A percentile compares a stretch with the other conserved stretches of the same genome.
Evolutionary conservation across 352 stramenopile genomes (phyloP).

Genomic region (Globisporangium splendens): DNA sequence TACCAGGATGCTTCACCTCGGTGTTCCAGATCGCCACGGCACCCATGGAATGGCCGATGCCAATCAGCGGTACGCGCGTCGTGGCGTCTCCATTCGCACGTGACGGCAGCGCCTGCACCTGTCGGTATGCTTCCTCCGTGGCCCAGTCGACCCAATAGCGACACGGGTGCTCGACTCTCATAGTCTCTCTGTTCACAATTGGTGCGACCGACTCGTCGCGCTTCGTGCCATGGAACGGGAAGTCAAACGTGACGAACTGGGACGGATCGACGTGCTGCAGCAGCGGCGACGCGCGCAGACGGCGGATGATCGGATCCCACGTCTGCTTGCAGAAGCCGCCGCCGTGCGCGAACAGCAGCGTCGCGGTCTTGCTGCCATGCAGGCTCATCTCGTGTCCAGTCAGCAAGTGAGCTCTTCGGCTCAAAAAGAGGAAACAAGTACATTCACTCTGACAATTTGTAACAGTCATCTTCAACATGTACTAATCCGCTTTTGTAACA

Average conservation of each 20-base stretch:
- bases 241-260: conserved; percentile 34
- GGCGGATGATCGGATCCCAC: conserved; percentile 43
- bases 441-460: too few species aligned
- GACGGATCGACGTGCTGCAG: conserved; percentile 16
- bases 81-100: too few species aligned
- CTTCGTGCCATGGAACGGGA: conserved; percentile 48
- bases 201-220: conserved; percentile 32
- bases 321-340: conserved; percentile 47
- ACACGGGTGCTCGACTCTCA: conserved; percentile 32
- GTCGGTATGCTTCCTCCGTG: conserved; percentile 21
- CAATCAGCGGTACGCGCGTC: conserved; percentile 28
- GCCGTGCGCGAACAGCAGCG: conserved; percentile 40
- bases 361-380: conserved; percentile 1
- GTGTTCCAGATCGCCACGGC: conserved; percentile 32
- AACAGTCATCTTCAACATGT: too few species aligned
- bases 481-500: too few species aligned
- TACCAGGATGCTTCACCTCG: conserved; percentile 33
- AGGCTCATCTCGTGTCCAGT: neutral
- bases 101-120: conserved; percentile 17
- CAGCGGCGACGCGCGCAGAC: conserved; percentile 26
- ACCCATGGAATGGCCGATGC: conserved; percentile 51
- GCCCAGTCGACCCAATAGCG: conserved; percentile 19
- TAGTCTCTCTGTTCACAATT: conserved; percentile 14
- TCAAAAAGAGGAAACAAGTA: too few species aligned
- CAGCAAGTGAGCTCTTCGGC: neutral